Percentiles rank a stretch among this genome's conserved stretches.
These are phyloP conservation scores for Zygosaccharomyces bisporus DNA, from an alignment of 805 yeast genomes.

Conservation along the genomic window DNA sequence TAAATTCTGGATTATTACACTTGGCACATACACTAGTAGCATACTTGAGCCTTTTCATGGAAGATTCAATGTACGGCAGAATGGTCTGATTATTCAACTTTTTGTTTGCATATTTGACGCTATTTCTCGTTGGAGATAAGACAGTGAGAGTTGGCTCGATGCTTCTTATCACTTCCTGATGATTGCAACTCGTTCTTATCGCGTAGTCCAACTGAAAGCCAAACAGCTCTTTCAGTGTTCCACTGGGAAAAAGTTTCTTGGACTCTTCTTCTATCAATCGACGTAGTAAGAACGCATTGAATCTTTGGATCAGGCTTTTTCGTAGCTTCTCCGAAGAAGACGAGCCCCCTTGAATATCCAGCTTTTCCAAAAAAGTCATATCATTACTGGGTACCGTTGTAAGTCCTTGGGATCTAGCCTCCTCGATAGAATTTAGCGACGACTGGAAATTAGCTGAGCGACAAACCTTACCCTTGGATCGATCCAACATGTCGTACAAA, in stretches of 20 bases:
- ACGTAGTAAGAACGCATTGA: conserved; percentile 28
- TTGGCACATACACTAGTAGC: conserved; percentile 51
- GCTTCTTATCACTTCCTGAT: conserved; percentile 19
- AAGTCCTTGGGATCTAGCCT: conserved; percentile 50
- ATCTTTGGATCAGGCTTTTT: conserved; percentile 24
- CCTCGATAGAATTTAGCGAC: conserved; percentile 44
- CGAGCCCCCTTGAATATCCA: conserved; percentile 20
- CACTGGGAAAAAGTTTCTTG: conserved; percentile 22
- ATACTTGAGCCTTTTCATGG: conserved; percentile 50
- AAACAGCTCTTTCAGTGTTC: conserved; percentile 31
- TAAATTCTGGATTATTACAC: conserved; percentile 48
- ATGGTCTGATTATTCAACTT: conserved; percentile 40
- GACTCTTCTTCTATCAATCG: conserved; percentile 30
- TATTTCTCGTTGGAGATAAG: conserved; percentile 29
- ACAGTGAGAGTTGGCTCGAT: conserved; percentile 28
- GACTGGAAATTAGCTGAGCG: conserved; percentile 75
- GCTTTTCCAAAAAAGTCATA: conserved; percentile 3
- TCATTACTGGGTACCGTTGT: conserved; percentile 37
- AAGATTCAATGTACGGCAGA: conserved; percentile 56
- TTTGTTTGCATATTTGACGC: conserved; percentile 29
- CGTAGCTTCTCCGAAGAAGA: conserved; percentile 11
- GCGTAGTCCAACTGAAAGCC: conserved; percentile 30
- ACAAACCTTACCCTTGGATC: conserved; percentile 75
- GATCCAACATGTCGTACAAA: conserved; percentile 83
- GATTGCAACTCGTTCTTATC: conserved; percentile 26